Evolutionary conservation across 2,329 filamentous ascomycete genomes (phyloP).

Genomic region (Metarhizium rileyi): DNA sequence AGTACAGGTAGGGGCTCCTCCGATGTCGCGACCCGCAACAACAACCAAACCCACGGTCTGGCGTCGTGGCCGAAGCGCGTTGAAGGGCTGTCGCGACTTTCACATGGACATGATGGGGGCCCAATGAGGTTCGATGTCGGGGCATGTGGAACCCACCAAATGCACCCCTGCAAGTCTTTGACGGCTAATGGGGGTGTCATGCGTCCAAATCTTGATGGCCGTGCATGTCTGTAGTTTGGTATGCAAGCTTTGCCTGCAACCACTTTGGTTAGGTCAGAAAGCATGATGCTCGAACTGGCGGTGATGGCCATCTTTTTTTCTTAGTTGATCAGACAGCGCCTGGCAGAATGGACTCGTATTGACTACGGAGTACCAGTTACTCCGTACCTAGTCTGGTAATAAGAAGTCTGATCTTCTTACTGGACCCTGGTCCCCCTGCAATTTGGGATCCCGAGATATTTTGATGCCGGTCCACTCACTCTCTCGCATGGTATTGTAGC

Average conservation of each 20-base stretch:
- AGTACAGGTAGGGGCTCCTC: no score
- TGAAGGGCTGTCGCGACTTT: background rate
- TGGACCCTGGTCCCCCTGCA: background rate
- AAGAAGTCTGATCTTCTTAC: background rate
- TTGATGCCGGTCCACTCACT: conserved; percentile 1
- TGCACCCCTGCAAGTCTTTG: background rate
- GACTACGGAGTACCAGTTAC: no score
- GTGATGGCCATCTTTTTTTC: background rate
- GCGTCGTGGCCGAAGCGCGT: background rate
- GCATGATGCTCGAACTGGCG: background rate
- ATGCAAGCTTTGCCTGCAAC: conserved; percentile 1
- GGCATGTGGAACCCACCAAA: conserved; percentile 9
- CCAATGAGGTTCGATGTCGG: conserved; percentile 2
- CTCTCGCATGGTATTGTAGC: background rate
- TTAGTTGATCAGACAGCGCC: no score
- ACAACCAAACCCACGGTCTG: background rate
- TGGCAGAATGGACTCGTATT: no score
- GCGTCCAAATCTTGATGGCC: conserved; percentile 9
- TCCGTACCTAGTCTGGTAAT: background rate
- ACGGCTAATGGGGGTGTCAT: conserved; percentile 11
- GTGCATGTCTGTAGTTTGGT: conserved; percentile 3
- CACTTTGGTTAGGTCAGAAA: background rate
- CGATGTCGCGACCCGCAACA: background rate
- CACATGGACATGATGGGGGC: background rate
- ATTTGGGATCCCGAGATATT: background rate